A percentile compares a stretch with the other conserved stretches of the same genome.
phyloP scores from a whole-genome alignment of 371 early-diverging fungal species.

The Funneliformis caledonium region DNA sequence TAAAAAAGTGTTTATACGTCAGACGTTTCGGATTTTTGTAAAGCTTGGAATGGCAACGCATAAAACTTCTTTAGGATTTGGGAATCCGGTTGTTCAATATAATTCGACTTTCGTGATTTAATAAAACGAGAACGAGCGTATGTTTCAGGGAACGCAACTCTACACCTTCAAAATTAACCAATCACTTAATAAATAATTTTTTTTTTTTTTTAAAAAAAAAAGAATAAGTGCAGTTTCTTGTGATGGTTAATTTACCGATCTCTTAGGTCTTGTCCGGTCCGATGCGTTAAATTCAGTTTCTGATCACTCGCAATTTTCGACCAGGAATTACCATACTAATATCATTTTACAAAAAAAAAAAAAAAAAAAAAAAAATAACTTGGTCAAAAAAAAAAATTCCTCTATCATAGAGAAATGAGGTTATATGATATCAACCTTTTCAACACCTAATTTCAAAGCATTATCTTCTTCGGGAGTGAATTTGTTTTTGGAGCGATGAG shows the following conservation, averaged over 20 bases:
- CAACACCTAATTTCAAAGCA: conserved; percentile 1
- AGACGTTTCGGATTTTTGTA: neutral
- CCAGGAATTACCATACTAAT: conserved; percentile 17
- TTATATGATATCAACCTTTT: conserved; percentile 5
- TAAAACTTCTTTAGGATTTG: neutral
- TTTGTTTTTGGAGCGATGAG: conserved; percentile 12
- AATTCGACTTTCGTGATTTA: neutral
- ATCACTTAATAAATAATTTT: neutral
- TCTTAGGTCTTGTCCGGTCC: conserved; percentile 6
- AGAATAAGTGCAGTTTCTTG: too few relatives aligned
- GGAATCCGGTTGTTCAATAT: neutral
- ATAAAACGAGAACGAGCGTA: neutral
- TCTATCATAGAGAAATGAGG: neutral
- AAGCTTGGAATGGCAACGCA: neutral
- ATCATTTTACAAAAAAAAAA: neutral
- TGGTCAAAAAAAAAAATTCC: too few relatives aligned
- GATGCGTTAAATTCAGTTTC: neutral
- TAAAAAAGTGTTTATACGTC: neutral
- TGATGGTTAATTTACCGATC: neutral
- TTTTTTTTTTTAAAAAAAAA: neutral
- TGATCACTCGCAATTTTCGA: conserved; percentile 12
- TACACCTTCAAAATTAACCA: conserved; percentile 1
- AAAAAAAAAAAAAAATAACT: neutral
- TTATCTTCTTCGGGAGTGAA: conserved; percentile 19
- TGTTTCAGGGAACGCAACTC: conserved; percentile 6